Percentiles rank a stretch among this genome's conserved stretches.
phyloP scores from a whole-genome alignment of 352 stramenopile species.

The Globisporangium radiosum region DNA sequence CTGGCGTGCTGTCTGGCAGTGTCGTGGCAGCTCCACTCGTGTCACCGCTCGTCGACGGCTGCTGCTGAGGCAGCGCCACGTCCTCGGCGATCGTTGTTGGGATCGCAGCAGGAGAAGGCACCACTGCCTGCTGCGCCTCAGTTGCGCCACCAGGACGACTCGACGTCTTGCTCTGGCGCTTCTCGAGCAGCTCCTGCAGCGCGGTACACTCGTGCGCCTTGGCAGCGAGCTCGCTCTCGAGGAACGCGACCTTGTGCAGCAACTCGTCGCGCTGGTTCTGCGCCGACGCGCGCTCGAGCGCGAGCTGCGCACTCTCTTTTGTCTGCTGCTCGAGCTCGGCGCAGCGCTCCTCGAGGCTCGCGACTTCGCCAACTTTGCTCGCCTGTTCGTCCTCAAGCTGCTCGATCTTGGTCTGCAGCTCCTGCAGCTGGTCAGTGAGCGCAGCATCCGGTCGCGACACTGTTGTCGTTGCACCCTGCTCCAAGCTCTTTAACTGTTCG shows the following conservation, averaged over 20 bases:
- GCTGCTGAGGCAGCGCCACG: not conserved
- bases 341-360: slow-evolving; percentile 48
- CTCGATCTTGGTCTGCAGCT: slow-evolving; percentile 43
- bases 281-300: slow-evolving; percentile 29
- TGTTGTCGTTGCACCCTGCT: not conserved
- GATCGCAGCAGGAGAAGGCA: not conserved
- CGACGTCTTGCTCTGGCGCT: slow-evolving; percentile 6
- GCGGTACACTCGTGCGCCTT: slow-evolving; percentile 47
- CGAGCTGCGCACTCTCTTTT: slow-evolving; percentile 30
- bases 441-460: not conserved
- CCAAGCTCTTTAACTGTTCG: slow-evolving; percentile 22
- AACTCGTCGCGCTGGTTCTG: slow-evolving; percentile 44
- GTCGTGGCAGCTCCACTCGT: not conserved
- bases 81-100: slow-evolving; percentile 9
- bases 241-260: slow-evolving; percentile 36
- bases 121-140: no score
- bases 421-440: slow-evolving; percentile 18
- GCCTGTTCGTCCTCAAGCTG: slow-evolving; percentile 56
- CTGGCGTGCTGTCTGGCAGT: no score
- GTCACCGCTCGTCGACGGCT: not conserved
- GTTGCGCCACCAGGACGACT: not conserved
- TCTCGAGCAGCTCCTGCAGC: slow-evolving; percentile 29
- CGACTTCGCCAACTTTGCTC: slow-evolving; percentile 42
- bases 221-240: slow-evolving; percentile 41
- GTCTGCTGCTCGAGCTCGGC: slow-evolving; percentile 37